Evolutionary conservation across 352 stramenopile species (phyloP).

Genomic region (Globisporangium cylindrosporum): DNA sequence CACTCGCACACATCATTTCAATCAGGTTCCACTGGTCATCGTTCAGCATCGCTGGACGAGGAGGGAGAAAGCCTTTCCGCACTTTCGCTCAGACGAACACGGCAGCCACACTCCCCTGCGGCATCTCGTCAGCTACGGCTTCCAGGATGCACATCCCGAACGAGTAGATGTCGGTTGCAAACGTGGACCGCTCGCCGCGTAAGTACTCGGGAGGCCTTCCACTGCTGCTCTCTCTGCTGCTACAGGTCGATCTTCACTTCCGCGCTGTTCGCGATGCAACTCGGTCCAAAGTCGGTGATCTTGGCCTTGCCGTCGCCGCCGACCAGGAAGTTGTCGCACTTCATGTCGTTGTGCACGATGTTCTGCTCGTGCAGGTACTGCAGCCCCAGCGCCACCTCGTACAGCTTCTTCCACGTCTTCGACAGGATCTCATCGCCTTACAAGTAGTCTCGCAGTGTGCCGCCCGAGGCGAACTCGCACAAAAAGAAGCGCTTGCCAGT

Average conservation of each 20-base stretch:
- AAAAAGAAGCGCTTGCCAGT: constrained; percentile 4
- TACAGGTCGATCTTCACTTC: constrained; percentile 2
- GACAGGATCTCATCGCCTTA: constrained; percentile 89
- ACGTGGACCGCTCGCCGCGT: neutral
- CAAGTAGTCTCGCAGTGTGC: neutral
- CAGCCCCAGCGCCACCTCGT: constrained; percentile 20
- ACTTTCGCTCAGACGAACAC: neutral
- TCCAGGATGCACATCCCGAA: constrained; percentile 22
- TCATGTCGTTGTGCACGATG: constrained; percentile 25
- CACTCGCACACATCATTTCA: constrained; percentile 10
- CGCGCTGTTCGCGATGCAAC: constrained; percentile 3
- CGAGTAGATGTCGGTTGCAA: constrained; percentile 14
- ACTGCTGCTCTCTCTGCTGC: constrained; percentile 2
- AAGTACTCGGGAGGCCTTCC: constrained; percentile 2
- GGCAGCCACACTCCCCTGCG: constrained; percentile 1
- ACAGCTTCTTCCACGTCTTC: constrained; percentile 19
- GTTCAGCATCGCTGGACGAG: neutral
- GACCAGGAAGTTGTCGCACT: constrained; percentile 25
- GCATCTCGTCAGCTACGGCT: constrained; percentile 4
- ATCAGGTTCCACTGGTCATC: constrained; percentile 5
- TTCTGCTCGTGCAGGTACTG: constrained; percentile 22
- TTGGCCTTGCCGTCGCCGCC: constrained; percentile 21
- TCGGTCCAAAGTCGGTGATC: constrained; percentile 25
- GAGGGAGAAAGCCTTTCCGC: neutral
- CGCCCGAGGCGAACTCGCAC: constrained; percentile 3